A percentile compares a stretch with the other conserved stretches of the same genome.
Conservation (phyloP, 768 basidiomycete genomes). For the Trametes coccinea region DNA sequence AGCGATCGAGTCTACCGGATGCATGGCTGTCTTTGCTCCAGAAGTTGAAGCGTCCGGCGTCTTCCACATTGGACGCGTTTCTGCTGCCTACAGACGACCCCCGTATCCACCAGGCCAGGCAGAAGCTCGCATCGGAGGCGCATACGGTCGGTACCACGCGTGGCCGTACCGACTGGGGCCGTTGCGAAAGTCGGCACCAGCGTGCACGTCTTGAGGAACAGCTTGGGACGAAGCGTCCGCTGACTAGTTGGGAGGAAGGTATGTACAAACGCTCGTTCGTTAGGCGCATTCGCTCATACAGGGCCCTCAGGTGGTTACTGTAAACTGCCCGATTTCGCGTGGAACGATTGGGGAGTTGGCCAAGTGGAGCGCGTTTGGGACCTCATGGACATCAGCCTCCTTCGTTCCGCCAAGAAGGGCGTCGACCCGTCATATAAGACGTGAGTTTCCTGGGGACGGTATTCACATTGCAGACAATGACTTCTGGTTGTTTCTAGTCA, state of each 20-base stretch:
- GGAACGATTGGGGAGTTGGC: constrained; percentile 91
- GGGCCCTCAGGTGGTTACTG: constrained; percentile 66
- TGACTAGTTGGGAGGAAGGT: constrained; percentile 95
- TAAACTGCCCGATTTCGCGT: constrained; percentile 84
- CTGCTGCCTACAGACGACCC: constrained; percentile 90
- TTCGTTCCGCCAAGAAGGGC: constrained; percentile 78
- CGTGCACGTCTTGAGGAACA: constrained; percentile 81
- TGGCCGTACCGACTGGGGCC: constrained; percentile 85
- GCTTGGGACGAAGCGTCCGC: constrained; percentile 78
- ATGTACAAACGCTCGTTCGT: background rate
- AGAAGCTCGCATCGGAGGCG: constrained; percentile 76
- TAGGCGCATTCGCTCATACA: background rate
- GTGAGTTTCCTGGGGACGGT: constrained; percentile 43
- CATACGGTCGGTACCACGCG: constrained; percentile 63
- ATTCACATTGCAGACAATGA: background rate
- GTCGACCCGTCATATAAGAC: constrained; percentile 89
- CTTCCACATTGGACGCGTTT: constrained; percentile 88
- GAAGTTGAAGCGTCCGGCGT: constrained; percentile 79
- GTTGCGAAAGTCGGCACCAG: constrained; percentile 91
- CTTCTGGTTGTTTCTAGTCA: constrained; percentile 44
- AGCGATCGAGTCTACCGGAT: constrained; percentile 56
- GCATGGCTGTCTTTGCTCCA: constrained; percentile 67
- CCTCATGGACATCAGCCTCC: constrained; percentile 86
- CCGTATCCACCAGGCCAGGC: constrained; percentile 84
- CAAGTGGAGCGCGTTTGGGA: constrained; percentile 97